Percentiles rank a stretch among this genome's conserved stretches.
phyloP scores from a whole-genome alignment of 2,329 filamentous ascomycete genomes.

The Pseudogymnoascus sp. region DNA sequence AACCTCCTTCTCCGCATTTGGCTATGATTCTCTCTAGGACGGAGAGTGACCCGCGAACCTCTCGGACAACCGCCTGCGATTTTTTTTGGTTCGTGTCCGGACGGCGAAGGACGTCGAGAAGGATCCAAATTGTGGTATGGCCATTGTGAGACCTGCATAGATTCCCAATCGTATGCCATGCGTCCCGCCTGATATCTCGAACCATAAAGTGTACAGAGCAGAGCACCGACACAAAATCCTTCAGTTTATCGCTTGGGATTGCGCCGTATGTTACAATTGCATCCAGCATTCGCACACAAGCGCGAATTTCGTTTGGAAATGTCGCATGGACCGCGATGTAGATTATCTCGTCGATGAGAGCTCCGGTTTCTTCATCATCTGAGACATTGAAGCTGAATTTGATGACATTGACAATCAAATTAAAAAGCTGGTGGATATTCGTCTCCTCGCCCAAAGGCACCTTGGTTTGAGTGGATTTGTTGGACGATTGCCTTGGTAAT shows the following conservation, averaged over 20 bases:
- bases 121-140: constrained; percentile 58
- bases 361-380: constrained; percentile 53
- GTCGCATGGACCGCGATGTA: constrained; percentile 63
- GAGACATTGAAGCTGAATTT: constrained; percentile 70
- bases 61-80: constrained; percentile 45
- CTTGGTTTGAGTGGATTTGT: constrained; percentile 35
- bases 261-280: constrained; percentile 66
- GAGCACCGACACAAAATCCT: constrained; percentile 61
- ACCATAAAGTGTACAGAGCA: constrained; percentile 67
- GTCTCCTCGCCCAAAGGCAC: constrained; percentile 47
- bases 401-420: constrained; percentile 60
- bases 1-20: constrained; percentile 53
- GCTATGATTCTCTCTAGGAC: constrained; percentile 58
- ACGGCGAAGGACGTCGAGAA: constrained; percentile 55
- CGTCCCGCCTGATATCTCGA: constrained; percentile 50
- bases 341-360: constrained; percentile 56
- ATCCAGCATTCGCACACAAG: constrained; percentile 63
- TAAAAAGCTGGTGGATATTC: constrained; percentile 58
- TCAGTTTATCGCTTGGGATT: constrained; percentile 57
- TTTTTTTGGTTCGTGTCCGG: constrained; percentile 39
- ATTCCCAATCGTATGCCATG: constrained; percentile 66
- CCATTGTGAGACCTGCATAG: constrained; percentile 69
- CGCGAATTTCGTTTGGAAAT: constrained; percentile 56
- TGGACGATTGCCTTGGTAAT: constrained; percentile 37
- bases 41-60: constrained; percentile 56